Conservation (phyloP, 805 yeast genomes). For the Yamadazyma scolyti region DNA sequence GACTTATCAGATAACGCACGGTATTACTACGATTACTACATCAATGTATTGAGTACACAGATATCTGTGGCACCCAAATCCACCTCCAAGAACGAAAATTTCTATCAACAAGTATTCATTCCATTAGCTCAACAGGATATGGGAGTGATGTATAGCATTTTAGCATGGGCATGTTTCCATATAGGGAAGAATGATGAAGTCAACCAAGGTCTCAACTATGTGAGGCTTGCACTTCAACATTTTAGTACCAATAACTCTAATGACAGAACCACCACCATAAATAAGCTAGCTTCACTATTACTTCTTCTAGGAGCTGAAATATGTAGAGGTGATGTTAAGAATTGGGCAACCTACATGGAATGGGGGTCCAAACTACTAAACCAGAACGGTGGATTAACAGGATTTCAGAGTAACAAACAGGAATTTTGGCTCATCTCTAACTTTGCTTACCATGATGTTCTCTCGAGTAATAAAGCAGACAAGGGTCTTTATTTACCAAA, state of each 20-base stretch:
- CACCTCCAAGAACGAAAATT: conserved; percentile 42
- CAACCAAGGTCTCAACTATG: conserved; percentile 46
- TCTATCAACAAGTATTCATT: conserved; percentile 48
- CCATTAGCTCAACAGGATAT: conserved; percentile 53
- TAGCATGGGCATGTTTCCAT: conserved; percentile 57
- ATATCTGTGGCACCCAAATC: conserved; percentile 45
- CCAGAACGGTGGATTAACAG: conserved; percentile 60
- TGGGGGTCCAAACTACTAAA: conserved; percentile 64
- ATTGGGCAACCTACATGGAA: conserved; percentile 66
- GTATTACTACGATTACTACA: conserved; percentile 46
- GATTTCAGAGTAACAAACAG: conserved; percentile 49
- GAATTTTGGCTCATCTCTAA: conserved; percentile 72
- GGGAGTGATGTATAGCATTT: conserved; percentile 48
- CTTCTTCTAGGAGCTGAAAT: conserved; percentile 78
- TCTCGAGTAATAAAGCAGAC: conserved; percentile 57
- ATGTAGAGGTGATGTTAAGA: conserved; percentile 74
- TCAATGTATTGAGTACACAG: conserved; percentile 38
- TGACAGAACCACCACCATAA: conserved; percentile 32
- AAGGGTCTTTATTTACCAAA: conserved; percentile 65
- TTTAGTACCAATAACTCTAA: conserved; percentile 14
- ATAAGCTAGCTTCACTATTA: conserved; percentile 60
- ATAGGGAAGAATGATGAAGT: conserved; percentile 37
- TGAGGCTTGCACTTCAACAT: conserved; percentile 44
- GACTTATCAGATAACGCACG: conserved; percentile 31
- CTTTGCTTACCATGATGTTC: conserved; percentile 77